These are phyloP conservation scores for Aureobasidium sp. DNA, from an alignment of 2,329 filamentous ascomycete species.

Conservation along the genomic window DNA sequence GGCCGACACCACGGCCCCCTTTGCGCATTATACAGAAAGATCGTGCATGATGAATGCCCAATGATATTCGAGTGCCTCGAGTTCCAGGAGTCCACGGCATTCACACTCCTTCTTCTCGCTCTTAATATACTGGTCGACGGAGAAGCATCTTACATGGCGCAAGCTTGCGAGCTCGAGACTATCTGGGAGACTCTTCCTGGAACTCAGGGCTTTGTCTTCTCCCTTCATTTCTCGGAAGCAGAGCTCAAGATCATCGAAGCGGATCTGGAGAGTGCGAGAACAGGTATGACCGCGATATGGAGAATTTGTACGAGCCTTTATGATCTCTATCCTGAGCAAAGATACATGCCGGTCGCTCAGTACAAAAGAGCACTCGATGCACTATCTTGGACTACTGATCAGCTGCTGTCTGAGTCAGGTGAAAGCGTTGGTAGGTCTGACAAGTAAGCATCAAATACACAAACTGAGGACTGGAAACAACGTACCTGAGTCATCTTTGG, in stretches of 20 bases:
- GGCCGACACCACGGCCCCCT: too few relatives aligned
- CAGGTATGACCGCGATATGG: not conserved
- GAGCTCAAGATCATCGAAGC: not conserved
- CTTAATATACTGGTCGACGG: conserved; percentile 40
- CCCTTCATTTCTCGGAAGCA: not conserved
- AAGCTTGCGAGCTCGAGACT: conserved; percentile 9
- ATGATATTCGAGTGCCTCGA: conserved; percentile 35
- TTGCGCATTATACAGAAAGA: conserved; percentile 13
- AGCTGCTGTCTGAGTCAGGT: not conserved
- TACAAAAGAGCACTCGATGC: not conserved
- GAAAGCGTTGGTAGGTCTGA: too few relatives aligned
- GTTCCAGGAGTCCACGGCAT: conserved; percentile 35
- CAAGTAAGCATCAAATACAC: too few relatives aligned
- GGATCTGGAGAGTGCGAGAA: not conserved
- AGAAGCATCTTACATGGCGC: conserved; percentile 29
- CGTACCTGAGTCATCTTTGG: too few relatives aligned
- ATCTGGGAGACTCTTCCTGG: conserved; percentile 6
- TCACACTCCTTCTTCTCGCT: conserved; percentile 35
- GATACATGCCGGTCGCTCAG: conserved; percentile 8
- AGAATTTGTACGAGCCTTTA: not conserved
- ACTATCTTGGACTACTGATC: not conserved
- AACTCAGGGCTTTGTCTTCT: not conserved
- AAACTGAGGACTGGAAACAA: too few relatives aligned
- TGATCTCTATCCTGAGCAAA: conserved; percentile 16
- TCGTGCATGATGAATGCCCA: conserved; percentile 30